These are phyloP conservation scores for Hypsizygus marmoreus DNA, from an alignment of 768 basidiomycete species.

Conservation along the genomic window DNA sequence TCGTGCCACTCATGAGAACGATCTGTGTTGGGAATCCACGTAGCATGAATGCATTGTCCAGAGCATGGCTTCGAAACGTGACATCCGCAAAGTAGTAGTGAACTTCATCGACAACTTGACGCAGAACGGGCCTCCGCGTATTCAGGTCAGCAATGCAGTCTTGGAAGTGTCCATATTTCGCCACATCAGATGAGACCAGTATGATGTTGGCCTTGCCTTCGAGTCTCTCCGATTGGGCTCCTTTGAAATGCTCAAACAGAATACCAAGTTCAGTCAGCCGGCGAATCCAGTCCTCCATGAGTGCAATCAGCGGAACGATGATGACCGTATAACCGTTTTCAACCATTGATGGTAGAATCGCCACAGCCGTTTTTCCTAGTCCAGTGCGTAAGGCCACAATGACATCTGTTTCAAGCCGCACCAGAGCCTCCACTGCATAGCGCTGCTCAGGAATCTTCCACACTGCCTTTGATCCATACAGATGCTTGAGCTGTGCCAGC, in stretches of 20 bases:
- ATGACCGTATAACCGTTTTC: slow-evolving; percentile 13
- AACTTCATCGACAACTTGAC: slow-evolving; percentile 24
- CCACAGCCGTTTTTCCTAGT: slow-evolving; percentile 27
- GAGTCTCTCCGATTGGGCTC: neutral
- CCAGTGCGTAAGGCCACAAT: slow-evolving; percentile 23
- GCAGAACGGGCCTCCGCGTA: neutral
- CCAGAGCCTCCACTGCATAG: slow-evolving; percentile 12
- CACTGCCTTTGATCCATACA: slow-evolving; percentile 6
- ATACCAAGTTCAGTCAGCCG: slow-evolving; percentile 15
- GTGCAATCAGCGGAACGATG: slow-evolving; percentile 20
- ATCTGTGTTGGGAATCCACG: slow-evolving; percentile 14
- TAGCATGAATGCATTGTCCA: slow-evolving; percentile 12
- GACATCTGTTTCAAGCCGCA: slow-evolving; percentile 19
- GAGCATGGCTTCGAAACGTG: slow-evolving; percentile 10
- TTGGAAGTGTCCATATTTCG: slow-evolving; percentile 9
- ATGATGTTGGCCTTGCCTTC: slow-evolving; percentile 15
- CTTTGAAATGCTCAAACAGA: slow-evolving; percentile 17
- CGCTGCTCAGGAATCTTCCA: slow-evolving; percentile 20
- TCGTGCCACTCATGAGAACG: slow-evolving; percentile 22
- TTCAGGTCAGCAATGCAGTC: slow-evolving; percentile 1
- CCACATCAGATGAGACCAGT: slow-evolving; percentile 19
- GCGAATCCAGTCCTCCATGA: slow-evolving; percentile 24
- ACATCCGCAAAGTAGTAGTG: slow-evolving; percentile 15
- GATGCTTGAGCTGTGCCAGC: neutral
- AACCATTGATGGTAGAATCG: slow-evolving; percentile 22